These are phyloP conservation scores for Linanthus parryae DNA, from an alignment of 148 eudicot genomes.

Conservation along the genomic window DNA sequence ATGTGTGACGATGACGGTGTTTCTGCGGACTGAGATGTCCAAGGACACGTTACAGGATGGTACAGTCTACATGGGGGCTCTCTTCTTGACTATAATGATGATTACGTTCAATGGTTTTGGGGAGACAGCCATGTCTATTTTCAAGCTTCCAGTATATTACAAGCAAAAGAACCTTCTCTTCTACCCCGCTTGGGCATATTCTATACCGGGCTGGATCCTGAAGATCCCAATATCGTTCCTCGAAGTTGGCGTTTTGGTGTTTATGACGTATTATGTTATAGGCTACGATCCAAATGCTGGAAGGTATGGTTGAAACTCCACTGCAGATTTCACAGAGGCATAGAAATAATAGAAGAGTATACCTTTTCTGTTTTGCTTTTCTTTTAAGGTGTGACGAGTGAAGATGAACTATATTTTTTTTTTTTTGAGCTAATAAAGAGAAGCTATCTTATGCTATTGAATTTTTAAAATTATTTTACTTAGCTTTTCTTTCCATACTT, in stretches of 20 bases:
- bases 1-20: slow-evolving; percentile 45
- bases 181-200: slow-evolving; percentile 70
- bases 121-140: slow-evolving; percentile 54
- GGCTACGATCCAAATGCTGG: slow-evolving; percentile 67
- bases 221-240: slow-evolving; percentile 52
- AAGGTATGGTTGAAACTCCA: slow-evolving; percentile 40
- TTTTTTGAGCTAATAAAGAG: too few species aligned
- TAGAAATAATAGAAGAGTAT: too few species aligned
- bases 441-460: too few species aligned
- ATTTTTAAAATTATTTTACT: too few species aligned
- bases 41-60: slow-evolving; percentile 31
- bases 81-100: slow-evolving; percentile 32
- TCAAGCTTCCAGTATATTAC: slow-evolving; percentile 62
- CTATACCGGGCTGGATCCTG: slow-evolving; percentile 58
- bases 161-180: slow-evolving; percentile 65
- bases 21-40: slow-evolving; percentile 56
- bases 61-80: slow-evolving; percentile 34
- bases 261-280: slow-evolving; percentile 53
- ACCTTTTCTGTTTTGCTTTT: too few species aligned
- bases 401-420: too few species aligned
- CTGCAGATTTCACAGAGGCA: too few species aligned
- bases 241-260: slow-evolving; percentile 38
- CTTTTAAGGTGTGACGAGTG: too few species aligned
- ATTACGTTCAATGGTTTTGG: slow-evolving; percentile 57
- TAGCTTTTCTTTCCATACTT: too few species aligned